Evolutionary conservation across 2,329 filamentous ascomycete species (phyloP).

Genomic region (Rachicladosporium sp.): DNA sequence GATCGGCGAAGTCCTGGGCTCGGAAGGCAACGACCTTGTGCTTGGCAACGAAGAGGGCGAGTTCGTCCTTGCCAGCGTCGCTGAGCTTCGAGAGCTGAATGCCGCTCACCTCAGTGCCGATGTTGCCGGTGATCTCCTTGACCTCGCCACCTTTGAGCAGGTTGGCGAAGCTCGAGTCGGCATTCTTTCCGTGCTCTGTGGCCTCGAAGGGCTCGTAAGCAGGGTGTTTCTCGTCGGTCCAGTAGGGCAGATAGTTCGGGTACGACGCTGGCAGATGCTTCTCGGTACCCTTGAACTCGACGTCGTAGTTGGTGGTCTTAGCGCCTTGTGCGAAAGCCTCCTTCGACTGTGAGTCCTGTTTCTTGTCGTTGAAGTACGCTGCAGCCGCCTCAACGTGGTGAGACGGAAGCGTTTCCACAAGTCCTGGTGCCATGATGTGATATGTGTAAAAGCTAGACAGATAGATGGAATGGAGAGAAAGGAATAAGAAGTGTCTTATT

Average conservation of each 20-base stretch:
- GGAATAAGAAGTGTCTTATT: too few species aligned
- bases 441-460: background rate
- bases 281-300: constrained; percentile 41
- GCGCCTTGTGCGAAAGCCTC: constrained; percentile 33
- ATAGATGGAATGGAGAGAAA: background rate
- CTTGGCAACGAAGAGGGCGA: constrained; percentile 62
- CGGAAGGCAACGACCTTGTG: constrained; percentile 70
- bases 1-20: constrained; percentile 52
- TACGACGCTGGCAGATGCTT: constrained; percentile 49
- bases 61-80: constrained; percentile 60
- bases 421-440: constrained; percentile 30
- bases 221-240: constrained; percentile 37
- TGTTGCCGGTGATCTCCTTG: constrained; percentile 56
- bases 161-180: constrained; percentile 56
- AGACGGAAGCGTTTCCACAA: constrained; percentile 25
- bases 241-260: constrained; percentile 45
- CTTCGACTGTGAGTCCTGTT: constrained; percentile 23
- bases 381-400: constrained; percentile 14
- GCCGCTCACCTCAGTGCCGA: constrained; percentile 59
- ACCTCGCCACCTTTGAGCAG: constrained; percentile 44
- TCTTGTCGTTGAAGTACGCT: constrained; percentile 14
- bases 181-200: constrained; percentile 63
- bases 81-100: constrained; percentile 59
- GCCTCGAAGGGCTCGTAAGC: constrained; percentile 60
- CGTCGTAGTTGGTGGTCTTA: constrained; percentile 34